Evolutionary conservation across 768 basidiomycete species (phyloP), one percentile per base, ranked within the genome.

Genomic region (Agaricus sinodeliciosus): DNA sequence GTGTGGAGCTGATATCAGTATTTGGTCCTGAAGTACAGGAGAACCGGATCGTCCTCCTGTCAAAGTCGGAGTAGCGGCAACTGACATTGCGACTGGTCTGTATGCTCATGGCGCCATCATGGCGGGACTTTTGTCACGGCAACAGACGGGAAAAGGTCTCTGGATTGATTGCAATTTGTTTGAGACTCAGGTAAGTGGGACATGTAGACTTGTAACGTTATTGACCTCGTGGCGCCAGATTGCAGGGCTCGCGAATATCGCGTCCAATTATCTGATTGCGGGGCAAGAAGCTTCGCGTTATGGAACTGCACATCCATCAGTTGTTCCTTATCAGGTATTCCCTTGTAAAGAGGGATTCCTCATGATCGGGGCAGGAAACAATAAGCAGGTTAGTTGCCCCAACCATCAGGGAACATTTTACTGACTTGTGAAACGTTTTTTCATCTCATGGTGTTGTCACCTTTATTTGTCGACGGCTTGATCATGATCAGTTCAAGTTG

Each of bases 31-130:
- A 11, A 91, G 89, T 59, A 97, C 94, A 13, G 94, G 94, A 46
- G 94, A 95, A 68, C 76, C 85, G 8, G 84, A 87, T 60, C 84
- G 92, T 9, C 79, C 82, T 13, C 94, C 94, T 3, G 85, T 81
- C 63, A 96, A 97, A 68, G 94, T 95, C n/a, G 94, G 94, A 8
- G 94, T 96, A 25, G 94, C 94, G 1, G 85, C 85, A 4, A 95
- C 93, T 11, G 94, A 94, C 68, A 79, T 94, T 49, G 83, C 90
- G 43, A 93, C 87, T 19, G 87, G 87, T 2, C 75, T 97, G 22
- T 96, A 94, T 66, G 85, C 92, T 4, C 92, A 95, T 50, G 90
- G 91, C 0, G 92, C 93, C 2, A 87, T 97, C 56, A 84, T 97
- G 78, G 94, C 94, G 4, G 94, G 84, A 1, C 74, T 97, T 12